Percentiles rank a stretch among this genome's conserved stretches.
phyloP scores from a whole-genome alignment of 192 early-diverging fungal species.

The Podila epigama region DNA sequence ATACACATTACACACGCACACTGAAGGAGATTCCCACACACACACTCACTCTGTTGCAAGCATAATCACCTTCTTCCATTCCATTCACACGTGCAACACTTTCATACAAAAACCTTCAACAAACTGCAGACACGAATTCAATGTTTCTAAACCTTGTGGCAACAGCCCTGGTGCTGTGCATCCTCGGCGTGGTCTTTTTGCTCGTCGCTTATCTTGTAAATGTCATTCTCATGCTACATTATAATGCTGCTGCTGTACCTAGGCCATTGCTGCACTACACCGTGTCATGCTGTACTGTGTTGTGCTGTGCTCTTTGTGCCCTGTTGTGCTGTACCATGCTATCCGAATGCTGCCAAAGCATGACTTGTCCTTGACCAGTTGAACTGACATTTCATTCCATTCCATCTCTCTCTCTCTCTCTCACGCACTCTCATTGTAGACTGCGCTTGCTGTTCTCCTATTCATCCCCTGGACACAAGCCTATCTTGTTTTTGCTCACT shows the following conservation, averaged over 20 bases:
- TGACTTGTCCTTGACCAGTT: too few relatives aligned
- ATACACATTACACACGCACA: too few relatives aligned
- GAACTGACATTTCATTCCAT: background rate
- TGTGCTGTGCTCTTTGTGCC: too few relatives aligned
- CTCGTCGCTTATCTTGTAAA: conserved; percentile 32
- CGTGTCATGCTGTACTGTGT: too few relatives aligned
- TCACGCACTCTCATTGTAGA: conserved; percentile 3
- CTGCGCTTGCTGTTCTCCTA: conserved; percentile 37
- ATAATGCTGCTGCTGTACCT: background rate
- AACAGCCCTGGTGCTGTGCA: conserved; percentile 32
- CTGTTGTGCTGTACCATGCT: too few relatives aligned
- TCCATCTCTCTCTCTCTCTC: background rate
- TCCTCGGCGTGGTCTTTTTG: conserved; percentile 36
- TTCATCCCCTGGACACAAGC: conserved; percentile 49
- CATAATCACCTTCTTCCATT: too few relatives aligned
- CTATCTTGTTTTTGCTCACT: conserved; percentile 45
- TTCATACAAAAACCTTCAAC: background rate
- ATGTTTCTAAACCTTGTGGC: conserved; percentile 36
- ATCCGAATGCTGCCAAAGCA: too few relatives aligned
- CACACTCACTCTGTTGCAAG: too few relatives aligned
- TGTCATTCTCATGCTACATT: background rate
- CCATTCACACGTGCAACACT: too few relatives aligned
- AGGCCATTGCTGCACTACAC: too few relatives aligned
- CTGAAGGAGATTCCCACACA: too few relatives aligned
- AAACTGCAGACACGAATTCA: background rate